phyloP scores from a whole-genome alignment of 1,139 yeast species.

The Suhomyces panamericanus region DNA sequence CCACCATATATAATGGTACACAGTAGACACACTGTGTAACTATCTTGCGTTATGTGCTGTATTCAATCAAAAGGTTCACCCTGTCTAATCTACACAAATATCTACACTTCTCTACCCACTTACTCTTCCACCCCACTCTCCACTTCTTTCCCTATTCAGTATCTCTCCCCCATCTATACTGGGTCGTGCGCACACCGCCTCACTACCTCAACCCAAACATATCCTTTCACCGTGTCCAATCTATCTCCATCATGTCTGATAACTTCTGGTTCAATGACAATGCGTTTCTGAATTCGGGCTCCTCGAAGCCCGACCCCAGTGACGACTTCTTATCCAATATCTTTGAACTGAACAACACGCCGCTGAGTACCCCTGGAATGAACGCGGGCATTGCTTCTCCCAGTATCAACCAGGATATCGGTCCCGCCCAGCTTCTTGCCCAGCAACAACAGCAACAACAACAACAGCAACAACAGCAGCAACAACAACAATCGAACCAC shows the following conservation, averaged over 20 bases:
- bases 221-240: conserved; percentile 1
- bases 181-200: background rate
- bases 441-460: conserved; percentile 9
- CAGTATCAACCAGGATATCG: conserved; percentile 14
- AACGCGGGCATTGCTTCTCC: conserved; percentile 11
- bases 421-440: conserved; percentile 16
- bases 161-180: too few species aligned
- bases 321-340: conserved; percentile 42
- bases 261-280: conserved; percentile 47
- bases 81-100: too few species aligned
- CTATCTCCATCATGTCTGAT: conserved; percentile 32
- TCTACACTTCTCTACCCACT: too few species aligned
- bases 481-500: conserved; percentile 3
- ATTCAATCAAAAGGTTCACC: too few species aligned
- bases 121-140: too few species aligned
- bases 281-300: conserved; percentile 30
- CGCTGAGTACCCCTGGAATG: conserved; percentile 8
- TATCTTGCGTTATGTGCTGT: too few species aligned
- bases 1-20: too few species aligned
- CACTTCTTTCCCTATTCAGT: too few species aligned
- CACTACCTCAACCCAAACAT: background rate
- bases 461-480: conserved; percentile 7
- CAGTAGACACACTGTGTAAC: too few species aligned
- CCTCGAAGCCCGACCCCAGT: conserved; percentile 18
- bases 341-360: conserved; percentile 26